Evolutionary conservation across 257 asterid species (phyloP), one percentile per base, ranked within the genome.

Genomic region (Solanum sitiens): DNA sequence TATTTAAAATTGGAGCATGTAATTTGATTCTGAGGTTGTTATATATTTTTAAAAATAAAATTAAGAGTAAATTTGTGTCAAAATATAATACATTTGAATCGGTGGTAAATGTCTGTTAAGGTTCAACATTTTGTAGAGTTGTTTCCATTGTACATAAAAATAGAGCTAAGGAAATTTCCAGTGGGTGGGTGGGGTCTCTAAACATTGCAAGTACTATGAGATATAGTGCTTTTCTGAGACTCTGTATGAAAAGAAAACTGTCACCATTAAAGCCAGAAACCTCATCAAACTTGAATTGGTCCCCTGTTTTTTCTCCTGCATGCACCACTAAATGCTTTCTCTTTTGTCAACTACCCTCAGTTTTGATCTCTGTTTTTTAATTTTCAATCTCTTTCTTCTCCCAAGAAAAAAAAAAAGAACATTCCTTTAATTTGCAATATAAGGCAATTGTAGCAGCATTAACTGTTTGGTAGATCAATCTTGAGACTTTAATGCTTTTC

Each of bases 311-410:
- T 61, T 2, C 79, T 80, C 59, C 86, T 91, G 90, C 91, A 87
- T 83, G 90, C 67, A 76, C 76, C 88, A 86, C 59, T 91, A 76
- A 88, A 83, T 91, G 92, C 88, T 14, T 9, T 32, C 1, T 45
- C 40, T n/a, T 85, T 56, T 82, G 76, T 87, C 87, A 89, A 65
- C 91, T 37, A 61, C 90, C 65, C 74, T 88, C 65, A 82, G 2
- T 5, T 8, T 65, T 84, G 74, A 25, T 25, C 86, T 37, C 50
- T 33, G 44, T 56, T 32, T 83, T 23, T 35, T 83, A 13, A 11
- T 4, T 27, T 68, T 13, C 67, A 37, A 23, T n/a, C 20, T 39
- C 61, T n/a, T 65, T 75, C 61, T 85, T 65, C 67, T 27, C 37
- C 56, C 74, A 65, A 67, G 56, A 1, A 37, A 35, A 35, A 84